These are phyloP conservation scores for Eimeria maxima DNA, from an alignment of 169 alveolate species.

Conservation along the genomic window DNA sequence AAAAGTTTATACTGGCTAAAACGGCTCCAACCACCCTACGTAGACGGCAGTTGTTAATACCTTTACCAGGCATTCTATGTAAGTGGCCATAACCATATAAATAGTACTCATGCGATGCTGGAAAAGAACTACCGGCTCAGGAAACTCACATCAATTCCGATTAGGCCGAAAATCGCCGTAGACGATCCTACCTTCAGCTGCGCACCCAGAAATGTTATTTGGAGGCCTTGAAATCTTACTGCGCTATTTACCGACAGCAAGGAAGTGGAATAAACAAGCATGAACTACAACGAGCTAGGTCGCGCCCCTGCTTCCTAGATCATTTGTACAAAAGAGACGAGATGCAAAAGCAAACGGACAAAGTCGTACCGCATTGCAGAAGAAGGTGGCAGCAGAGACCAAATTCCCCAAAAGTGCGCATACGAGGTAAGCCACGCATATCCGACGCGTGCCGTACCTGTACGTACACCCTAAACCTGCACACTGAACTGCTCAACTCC, in stretches of 20 bases:
- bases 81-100: background rate
- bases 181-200: slow-evolving; percentile 82
- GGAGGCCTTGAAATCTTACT: background rate
- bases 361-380: slow-evolving; percentile 57
- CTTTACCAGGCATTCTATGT: background rate
- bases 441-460: slow-evolving; percentile 72
- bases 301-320: background rate
- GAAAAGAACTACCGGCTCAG: background rate
- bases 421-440: slow-evolving; percentile 50
- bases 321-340: background rate
- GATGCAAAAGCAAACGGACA: background rate
- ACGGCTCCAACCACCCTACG: background rate
- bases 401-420: slow-evolving; percentile 71
- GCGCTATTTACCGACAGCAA: background rate
- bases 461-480: background rate
- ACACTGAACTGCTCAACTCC: background rate
- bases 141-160: slow-evolving; percentile 69
- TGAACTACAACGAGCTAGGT: background rate
- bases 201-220: background rate
- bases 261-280: background rate
- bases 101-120: background rate
- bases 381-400: slow-evolving; percentile 74
- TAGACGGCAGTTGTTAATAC: background rate
- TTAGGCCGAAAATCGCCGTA: slow-evolving; percentile 80
- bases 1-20: background rate